Conservation (phyloP, 2,329 filamentous ascomycete species). For the Chaetomium sp. region DNA sequence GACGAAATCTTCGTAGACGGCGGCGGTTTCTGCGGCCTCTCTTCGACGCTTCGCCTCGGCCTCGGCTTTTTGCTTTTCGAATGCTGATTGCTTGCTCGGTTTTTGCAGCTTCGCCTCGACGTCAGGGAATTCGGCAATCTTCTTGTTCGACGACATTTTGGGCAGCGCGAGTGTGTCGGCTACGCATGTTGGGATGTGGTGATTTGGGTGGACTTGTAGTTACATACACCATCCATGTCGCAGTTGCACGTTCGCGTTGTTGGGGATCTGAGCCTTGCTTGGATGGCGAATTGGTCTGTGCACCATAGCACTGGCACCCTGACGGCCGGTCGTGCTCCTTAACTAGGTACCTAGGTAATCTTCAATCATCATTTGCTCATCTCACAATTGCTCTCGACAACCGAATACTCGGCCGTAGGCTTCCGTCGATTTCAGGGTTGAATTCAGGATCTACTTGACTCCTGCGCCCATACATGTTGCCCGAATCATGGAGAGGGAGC, state of each 20-base stretch:
- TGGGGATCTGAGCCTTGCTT: neutral
- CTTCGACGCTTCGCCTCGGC: constrained; percentile 83
- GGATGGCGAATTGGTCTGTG: neutral
- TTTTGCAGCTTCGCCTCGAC: constrained; percentile 77
- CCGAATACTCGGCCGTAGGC: too few species aligned
- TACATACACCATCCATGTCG: too few species aligned
- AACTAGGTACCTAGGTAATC: too few species aligned
- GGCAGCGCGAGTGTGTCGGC: constrained; percentile 18
- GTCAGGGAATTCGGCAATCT: constrained; percentile 65
- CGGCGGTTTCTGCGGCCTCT: constrained; percentile 84
- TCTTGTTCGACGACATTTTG: constrained; percentile 53
- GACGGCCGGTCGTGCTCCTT: too few species aligned
- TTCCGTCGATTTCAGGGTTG: too few species aligned
- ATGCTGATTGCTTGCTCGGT: constrained; percentile 79
- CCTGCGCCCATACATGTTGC: neutral
- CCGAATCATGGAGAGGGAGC: neutral
- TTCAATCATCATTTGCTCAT: too few species aligned
- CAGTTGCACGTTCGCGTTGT: neutral
- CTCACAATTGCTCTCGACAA: too few species aligned
- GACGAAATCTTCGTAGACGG: constrained; percentile 83
- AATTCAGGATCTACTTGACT: neutral
- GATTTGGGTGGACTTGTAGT: neutral
- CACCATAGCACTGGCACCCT: neutral
- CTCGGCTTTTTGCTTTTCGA: constrained; percentile 86
- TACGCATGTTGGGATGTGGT: constrained; percentile 22